Evolutionary conservation across 805 yeast species (phyloP).

Genomic region (Starmerella etchellsii): DNA sequence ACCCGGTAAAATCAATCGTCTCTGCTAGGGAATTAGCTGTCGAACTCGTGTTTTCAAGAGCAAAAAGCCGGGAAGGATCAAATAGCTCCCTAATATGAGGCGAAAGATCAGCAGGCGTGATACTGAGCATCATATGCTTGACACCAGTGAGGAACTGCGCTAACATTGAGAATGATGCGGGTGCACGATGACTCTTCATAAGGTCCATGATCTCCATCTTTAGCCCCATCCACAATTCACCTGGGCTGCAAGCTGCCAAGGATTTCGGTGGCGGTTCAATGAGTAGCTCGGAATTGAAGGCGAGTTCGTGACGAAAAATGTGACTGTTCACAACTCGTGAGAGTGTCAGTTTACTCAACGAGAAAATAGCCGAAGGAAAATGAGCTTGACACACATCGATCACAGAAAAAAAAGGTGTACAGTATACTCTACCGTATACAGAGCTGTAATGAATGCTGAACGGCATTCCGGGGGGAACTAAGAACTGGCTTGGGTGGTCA

Average conservation of each 20-base stretch:
- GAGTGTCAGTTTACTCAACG: slow-evolving; percentile 73
- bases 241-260: neutral
- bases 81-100: neutral
- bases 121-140: slow-evolving; percentile 56
- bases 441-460: slow-evolving; percentile 1
- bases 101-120: slow-evolving; percentile 43
- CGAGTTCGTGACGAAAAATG: slow-evolving; percentile 81
- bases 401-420: slow-evolving; percentile 17
- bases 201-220: slow-evolving; percentile 83
- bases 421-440: slow-evolving; percentile 2
- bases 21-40: slow-evolving; percentile 29
- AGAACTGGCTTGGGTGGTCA: slow-evolving; percentile 1
- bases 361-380: slow-evolving; percentile 61
- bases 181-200: slow-evolving; percentile 34
- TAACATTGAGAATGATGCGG: slow-evolving; percentile 31
- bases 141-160: slow-evolving; percentile 67
- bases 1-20: slow-evolving; percentile 32
- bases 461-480: slow-evolving; percentile 16
- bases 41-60: slow-evolving; percentile 44
- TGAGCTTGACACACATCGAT: slow-evolving; percentile 1
- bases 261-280: slow-evolving; percentile 7
- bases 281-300: slow-evolving; percentile 83
- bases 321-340: slow-evolving; percentile 85
- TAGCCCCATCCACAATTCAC: slow-evolving; percentile 61
- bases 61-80: slow-evolving; percentile 31